Base-by-base conservation (phyloP, 148 eudicot species). In the Suaeda aralocaspica region DNA sequence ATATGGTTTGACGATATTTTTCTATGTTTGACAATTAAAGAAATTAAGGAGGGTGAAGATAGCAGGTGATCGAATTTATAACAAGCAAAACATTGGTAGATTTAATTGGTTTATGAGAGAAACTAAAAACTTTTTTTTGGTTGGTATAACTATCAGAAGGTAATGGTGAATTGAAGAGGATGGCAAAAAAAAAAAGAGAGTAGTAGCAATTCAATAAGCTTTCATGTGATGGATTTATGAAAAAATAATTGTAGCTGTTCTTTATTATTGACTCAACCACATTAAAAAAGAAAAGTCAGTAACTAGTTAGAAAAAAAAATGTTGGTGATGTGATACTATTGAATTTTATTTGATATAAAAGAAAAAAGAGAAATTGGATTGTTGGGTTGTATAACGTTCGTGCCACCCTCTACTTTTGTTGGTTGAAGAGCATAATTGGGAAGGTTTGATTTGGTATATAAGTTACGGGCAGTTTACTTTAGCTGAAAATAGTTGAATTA, bases 401-500 rank as follows among this genome's bases (percentile, higher is more conserved):
- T 76, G 79, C 71, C 21, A 15, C 30, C 79, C 70, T 76, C 79
- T 57, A 46, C 65, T 59, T 66, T 34, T 14, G 41, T 64, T 64
- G 33, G 75, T 70, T 65, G 70, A 59, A 57, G 49, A 70, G 44
- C 79, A 70, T 56, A 46, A 30, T 22, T 25, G 46, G 30, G 29
- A 24, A 45, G 16, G 39, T 33, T 44, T 36, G 41, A 36, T 36
- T 36, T 36, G 41, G 41, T 36, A 36, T n/a, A n/a, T n/a, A n/a
- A n/a, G n/a, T n/a, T n/a, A n/a, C n/a, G n/a, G n/a, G n/a, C n/a
- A n/a, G n/a, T n/a, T n/a, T n/a, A n/a, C n/a, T n/a, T n/a, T n/a
- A n/a, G n/a, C n/a, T n/a, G n/a, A n/a, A n/a, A n/a, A n/a, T n/a
- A n/a, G n/a, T n/a, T n/a, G n/a, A n/a, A n/a, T n/a, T n/a, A n/a